Conservation (phyloP, 2,329 filamentous ascomycete species). For the Claviceps arundinis region DNA sequence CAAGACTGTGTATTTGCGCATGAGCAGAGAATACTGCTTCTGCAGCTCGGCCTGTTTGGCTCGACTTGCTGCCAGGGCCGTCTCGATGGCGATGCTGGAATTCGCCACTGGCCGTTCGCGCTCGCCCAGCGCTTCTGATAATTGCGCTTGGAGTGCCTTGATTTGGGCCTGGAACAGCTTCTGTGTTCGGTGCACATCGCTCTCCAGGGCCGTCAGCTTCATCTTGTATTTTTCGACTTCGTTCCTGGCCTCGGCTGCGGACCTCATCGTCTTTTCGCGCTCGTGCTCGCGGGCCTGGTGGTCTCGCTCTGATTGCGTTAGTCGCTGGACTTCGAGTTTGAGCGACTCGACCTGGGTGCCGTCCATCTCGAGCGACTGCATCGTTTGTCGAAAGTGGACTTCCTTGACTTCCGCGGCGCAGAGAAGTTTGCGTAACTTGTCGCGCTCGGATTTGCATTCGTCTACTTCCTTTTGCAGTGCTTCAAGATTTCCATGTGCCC, state of each 20-base stretch:
- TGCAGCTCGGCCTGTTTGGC: constrained; percentile 41
- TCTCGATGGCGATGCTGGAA: constrained; percentile 27
- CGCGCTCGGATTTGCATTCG: constrained; percentile 43
- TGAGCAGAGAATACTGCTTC: constrained; percentile 35
- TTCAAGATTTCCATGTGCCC: constrained; percentile 44
- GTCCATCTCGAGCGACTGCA: constrained; percentile 48
- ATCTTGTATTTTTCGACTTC: constrained; percentile 45
- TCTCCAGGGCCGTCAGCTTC: constrained; percentile 38
- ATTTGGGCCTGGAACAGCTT: constrained; percentile 36
- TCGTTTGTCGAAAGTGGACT: constrained; percentile 47
- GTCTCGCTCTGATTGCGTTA: constrained; percentile 48
- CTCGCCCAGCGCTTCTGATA: constrained; percentile 25
- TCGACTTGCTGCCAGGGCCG: constrained; percentile 35
- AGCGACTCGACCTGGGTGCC: constrained; percentile 47
- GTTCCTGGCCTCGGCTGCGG: constrained; percentile 43
- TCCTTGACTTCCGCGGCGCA: constrained; percentile 58
- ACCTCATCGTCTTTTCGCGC: constrained; percentile 41
- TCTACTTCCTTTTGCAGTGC: constrained; percentile 44
- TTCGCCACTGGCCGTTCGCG: constrained; percentile 13
- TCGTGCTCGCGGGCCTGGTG: constrained; percentile 52
- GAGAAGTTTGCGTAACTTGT: constrained; percentile 51
- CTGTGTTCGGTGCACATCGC: constrained; percentile 30
- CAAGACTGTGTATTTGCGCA: constrained; percentile 37
- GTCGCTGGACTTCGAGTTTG: constrained; percentile 42
- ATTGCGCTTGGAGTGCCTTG: constrained; percentile 29